Conservation (phyloP, 306 rosid genomes). For the Trifolium repens region DNA sequence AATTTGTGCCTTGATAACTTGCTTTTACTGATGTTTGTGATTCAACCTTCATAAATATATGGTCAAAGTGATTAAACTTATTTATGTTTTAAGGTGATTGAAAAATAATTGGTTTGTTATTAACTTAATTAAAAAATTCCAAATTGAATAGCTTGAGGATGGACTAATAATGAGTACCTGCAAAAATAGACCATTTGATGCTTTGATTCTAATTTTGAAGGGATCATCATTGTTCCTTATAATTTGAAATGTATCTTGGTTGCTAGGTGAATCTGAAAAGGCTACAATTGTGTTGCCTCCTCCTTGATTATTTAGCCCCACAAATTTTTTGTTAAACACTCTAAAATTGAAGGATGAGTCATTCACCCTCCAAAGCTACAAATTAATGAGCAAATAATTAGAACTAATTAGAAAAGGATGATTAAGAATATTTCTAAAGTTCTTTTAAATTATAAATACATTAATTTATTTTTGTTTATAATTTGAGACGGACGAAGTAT, state of each 20-base stretch:
- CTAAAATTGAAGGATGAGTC: slow-evolving; percentile 58
- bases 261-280: slow-evolving; percentile 36
- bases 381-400: not conserved
- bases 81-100: too few species aligned
- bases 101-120: too few species aligned
- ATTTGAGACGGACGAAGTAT: too few species aligned
- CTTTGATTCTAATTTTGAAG: slow-evolving; percentile 50
- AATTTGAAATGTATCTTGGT: slow-evolving; percentile 52
- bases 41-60: slow-evolving; percentile 42
- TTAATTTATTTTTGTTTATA: too few species aligned
- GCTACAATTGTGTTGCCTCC: slow-evolving; percentile 43
- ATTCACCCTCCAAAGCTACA: slow-evolving; percentile 48
- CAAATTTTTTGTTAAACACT: slow-evolving; percentile 44
- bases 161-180: slow-evolving; percentile 47
- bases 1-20: slow-evolving; percentile 52
- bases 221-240: slow-evolving; percentile 47
- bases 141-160: not conserved
- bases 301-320: slow-evolving; percentile 38
- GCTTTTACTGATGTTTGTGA: slow-evolving; percentile 52
- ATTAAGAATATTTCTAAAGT: too few species aligned
- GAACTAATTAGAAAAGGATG: too few species aligned
- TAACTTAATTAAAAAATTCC: too few species aligned
- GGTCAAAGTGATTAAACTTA: not conserved
- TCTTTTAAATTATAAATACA: too few species aligned
- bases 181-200: slow-evolving; percentile 55